Percentiles rank a stretch among this genome's conserved stretches.
phyloP scores from a whole-genome alignment of 2,329 filamentous ascomycete species.

The Microcera coccophila region DNA sequence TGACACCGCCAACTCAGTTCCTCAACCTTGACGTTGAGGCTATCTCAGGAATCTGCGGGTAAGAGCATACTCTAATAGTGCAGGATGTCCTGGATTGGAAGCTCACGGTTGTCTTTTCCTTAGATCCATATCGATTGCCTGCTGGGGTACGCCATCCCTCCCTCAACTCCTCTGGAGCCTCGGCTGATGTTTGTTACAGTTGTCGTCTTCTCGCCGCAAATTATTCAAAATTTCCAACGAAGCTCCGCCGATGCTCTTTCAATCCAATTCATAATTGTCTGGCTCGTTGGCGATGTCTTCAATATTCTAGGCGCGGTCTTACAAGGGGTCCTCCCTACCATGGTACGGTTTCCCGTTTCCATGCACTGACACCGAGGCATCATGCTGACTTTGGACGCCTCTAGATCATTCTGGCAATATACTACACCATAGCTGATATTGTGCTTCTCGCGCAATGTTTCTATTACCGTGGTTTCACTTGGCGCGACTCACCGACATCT shows the following conservation, averaged over 20 bases:
- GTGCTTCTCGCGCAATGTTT: conserved; percentile 87
- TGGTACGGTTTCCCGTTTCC: conserved; percentile 49
- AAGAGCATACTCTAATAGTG: too few species aligned
- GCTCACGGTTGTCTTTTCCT: conserved; percentile 11
- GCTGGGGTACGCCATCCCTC: conserved; percentile 56
- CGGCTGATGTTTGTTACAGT: conserved; percentile 43
- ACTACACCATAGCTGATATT: conserved; percentile 88
- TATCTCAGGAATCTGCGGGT: conserved; percentile 88
- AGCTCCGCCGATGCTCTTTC: conserved; percentile 83
- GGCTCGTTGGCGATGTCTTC: conserved; percentile 92
- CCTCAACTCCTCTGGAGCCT: conserved; percentile 3
- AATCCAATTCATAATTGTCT: conserved; percentile 86
- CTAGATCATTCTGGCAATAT: conserved; percentile 81
- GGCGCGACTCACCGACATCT: conserved; percentile 50
- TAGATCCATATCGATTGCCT: conserved; percentile 92
- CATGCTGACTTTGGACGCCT: too few species aligned
- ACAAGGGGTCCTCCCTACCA: conserved; percentile 88
- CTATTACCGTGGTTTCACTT: conserved; percentile 86
- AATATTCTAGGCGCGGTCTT: conserved; percentile 91
- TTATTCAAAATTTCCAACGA: conserved; percentile 88
- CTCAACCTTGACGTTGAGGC: conserved; percentile 80
- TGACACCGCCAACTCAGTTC: conserved; percentile 54
- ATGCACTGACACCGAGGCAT: too few species aligned
- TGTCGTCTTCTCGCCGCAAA: conserved; percentile 95
- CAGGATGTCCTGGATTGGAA: too few species aligned